These are phyloP conservation scores for Inga laurina DNA, from an alignment of 306 rosid species.

Conservation along the genomic window DNA sequence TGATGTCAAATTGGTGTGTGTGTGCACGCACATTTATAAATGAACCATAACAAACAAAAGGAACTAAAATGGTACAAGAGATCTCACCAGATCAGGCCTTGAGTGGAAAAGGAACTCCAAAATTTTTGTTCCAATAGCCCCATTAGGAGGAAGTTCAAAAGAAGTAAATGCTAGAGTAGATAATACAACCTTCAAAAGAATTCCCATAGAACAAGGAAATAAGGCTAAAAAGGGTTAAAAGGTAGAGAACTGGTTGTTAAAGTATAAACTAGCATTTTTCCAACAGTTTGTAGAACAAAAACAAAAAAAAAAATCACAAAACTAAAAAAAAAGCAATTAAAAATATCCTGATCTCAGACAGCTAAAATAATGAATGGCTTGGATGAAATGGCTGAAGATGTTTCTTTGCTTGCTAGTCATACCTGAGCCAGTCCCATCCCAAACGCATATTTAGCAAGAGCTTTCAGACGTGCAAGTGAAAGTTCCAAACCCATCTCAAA, in stretches of 20 bases:
- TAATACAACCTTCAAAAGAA: slow-evolving; percentile 60
- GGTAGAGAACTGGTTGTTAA: slow-evolving; percentile 12
- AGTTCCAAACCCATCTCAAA: slow-evolving; percentile 86
- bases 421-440: slow-evolving; percentile 88
- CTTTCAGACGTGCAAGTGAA: slow-evolving; percentile 65
- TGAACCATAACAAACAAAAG: not conserved
- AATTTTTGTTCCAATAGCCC: slow-evolving; percentile 67
- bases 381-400: slow-evolving; percentile 30
- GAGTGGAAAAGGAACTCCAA: slow-evolving; percentile 71
- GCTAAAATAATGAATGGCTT: slow-evolving; percentile 6
- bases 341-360: not conserved
- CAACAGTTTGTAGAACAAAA: slow-evolving; percentile 2
- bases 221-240: slow-evolving; percentile 9
- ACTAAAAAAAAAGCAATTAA: slow-evolving; percentile 13
- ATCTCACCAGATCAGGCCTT: slow-evolving; percentile 66
- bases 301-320: slow-evolving; percentile 29
- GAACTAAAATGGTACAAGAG: not conserved
- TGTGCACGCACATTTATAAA: no score
- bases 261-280: not conserved
- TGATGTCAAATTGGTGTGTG: no score
- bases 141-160: slow-evolving; percentile 78
- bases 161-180: slow-evolving; percentile 76
- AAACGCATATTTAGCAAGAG: slow-evolving; percentile 73
- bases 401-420: slow-evolving; percentile 2
- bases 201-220: slow-evolving; percentile 18